Conservation (phyloP, 1,284 basidiomycete genomes). For the Cerioporus squamosus region DNA sequence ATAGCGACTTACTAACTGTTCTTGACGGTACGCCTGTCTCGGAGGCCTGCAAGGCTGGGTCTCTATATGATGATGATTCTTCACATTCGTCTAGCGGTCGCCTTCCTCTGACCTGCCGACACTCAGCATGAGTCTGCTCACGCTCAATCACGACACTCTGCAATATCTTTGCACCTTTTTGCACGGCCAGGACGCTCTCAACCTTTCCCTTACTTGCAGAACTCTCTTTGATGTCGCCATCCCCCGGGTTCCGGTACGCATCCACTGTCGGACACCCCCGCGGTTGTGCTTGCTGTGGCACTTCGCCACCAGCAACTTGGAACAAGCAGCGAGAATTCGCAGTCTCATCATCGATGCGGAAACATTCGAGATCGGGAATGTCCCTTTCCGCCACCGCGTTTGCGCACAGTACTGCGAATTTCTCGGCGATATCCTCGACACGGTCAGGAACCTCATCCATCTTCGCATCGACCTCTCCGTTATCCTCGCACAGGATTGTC, state of each 20-base stretch:
- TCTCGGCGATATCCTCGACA: neutral
- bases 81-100: no score
- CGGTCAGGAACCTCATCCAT: neutral
- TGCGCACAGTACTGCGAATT: neutral
- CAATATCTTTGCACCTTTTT: neutral
- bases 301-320: neutral
- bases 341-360: neutral
- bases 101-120: neutral
- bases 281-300: neutral
- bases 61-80: no score
- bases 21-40: neutral
- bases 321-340: neutral
- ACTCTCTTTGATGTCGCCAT: neutral
- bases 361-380: neutral
- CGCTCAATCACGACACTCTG: neutral
- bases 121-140: neutral
- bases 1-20: neutral
- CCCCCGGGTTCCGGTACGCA: neutral
- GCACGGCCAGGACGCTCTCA: neutral
- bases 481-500: neutral
- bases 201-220: neutral
- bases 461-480: neutral
- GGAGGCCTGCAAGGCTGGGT: neutral
- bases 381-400: neutral
- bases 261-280: neutral